Conservation (phyloP, 2,329 filamentous ascomycete genomes). For the Ophiosphaerella korrae region DNA sequence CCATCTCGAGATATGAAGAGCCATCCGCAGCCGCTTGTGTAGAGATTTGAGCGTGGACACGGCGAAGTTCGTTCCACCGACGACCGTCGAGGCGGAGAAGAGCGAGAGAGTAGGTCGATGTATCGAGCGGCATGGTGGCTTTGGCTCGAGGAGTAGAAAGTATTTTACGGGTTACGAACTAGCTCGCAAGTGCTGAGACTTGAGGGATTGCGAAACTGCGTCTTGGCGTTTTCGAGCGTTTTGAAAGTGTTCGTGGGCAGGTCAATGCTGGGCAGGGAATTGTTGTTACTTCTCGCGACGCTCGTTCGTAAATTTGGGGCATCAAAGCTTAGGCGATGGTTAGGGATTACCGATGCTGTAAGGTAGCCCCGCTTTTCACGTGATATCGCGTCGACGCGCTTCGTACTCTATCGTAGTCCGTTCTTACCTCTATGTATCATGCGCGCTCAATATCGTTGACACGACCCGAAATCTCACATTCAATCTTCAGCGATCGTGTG, state of each 20-base stretch:
- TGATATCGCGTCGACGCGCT: slow-evolving; percentile 33
- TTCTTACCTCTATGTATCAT: not conserved
- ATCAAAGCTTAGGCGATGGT: slow-evolving; percentile 18
- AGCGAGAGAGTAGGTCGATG: slow-evolving; percentile 85
- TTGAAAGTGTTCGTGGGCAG: not conserved
- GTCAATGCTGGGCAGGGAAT: not conserved
- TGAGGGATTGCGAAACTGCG: not conserved
- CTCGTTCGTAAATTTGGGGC: slow-evolving; percentile 10
- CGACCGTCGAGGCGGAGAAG: slow-evolving; percentile 72
- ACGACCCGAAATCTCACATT: too few species aligned
- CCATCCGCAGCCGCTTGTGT: slow-evolving; percentile 93
- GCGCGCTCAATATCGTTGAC: too few species aligned
- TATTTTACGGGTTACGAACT: too few species aligned
- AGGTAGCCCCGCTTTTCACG: slow-evolving; percentile 30
- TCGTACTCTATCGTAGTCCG: not conserved
- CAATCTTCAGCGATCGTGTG: not conserved
- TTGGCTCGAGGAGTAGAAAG: not conserved
- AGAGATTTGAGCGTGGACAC: slow-evolving; percentile 84
- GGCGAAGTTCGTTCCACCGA: slow-evolving; percentile 95
- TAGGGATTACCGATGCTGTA: slow-evolving; percentile 11
- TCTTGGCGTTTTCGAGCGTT: not conserved
- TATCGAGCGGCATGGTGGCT: slow-evolving; percentile 83
- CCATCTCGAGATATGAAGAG: slow-evolving; percentile 92
- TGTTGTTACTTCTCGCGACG: not conserved
- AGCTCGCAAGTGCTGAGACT: not conserved